phyloP scores from a whole-genome alignment of 176 grass and related monocot species.

The Calamus simplicifolius region DNA sequence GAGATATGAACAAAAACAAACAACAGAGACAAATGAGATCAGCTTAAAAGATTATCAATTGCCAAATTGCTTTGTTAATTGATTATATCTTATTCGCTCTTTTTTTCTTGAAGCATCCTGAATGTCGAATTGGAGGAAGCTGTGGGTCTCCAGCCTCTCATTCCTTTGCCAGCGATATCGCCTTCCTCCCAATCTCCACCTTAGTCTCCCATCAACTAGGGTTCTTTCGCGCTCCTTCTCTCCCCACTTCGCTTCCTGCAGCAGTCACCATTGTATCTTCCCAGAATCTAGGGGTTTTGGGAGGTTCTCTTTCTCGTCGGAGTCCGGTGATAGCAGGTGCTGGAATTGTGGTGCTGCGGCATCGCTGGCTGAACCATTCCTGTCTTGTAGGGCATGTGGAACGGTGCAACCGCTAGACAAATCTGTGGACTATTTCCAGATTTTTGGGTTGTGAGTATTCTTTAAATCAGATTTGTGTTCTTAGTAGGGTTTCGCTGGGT shows the following conservation, averaged over 20 bases:
- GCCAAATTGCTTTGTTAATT: no score
- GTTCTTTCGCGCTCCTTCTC: neutral
- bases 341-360: conserved; percentile 62
- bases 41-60: no score
- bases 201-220: conserved; percentile 3
- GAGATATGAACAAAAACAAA: no score
- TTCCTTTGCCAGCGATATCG: conserved; percentile 13
- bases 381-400: conserved; percentile 66
- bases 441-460: conserved; percentile 80
- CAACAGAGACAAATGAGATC: no score
- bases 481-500: no score
- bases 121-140: no score
- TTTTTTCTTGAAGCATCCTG: no score
- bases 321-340: conserved; percentile 20
- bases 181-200: conserved; percentile 3
- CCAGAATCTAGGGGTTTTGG: neutral
- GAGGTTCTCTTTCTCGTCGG: conserved; percentile 10
- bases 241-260: neutral
- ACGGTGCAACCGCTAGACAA: conserved; percentile 72
- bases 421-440: conserved; percentile 64
- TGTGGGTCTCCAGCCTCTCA: neutral
- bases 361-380: conserved; percentile 31
- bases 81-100: no score
- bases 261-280: neutral
- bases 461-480: no score